These are phyloP conservation scores for Pyrenula aspistea DNA, from an alignment of 495 filamentous ascomycete genomes.

Conservation along the genomic window DNA sequence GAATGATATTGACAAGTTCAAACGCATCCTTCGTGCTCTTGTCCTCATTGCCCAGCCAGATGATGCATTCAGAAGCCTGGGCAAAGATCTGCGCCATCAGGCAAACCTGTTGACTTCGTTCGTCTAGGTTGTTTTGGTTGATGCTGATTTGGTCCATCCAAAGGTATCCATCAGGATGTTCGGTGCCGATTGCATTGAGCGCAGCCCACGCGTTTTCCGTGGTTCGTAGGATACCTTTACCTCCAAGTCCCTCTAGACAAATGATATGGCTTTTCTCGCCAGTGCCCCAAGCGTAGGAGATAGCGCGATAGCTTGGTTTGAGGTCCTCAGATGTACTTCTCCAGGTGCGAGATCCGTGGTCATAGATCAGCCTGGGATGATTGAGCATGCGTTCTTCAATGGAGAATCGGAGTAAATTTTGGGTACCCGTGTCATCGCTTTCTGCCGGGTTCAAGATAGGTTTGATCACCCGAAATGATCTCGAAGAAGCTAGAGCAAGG, in stretches of 20 bases:
- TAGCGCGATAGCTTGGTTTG: background rate
- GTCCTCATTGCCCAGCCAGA: background rate
- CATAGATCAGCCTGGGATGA: too few species aligned
- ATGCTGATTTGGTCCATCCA: background rate
- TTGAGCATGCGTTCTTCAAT: background rate
- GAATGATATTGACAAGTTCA: background rate
- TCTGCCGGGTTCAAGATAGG: background rate
- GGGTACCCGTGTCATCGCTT: background rate
- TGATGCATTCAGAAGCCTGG: background rate
- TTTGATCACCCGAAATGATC: background rate
- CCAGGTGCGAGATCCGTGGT: too few species aligned
- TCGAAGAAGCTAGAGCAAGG: background rate
- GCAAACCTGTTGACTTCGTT: background rate
- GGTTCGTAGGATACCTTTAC: background rate
- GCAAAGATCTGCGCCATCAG: constrained; percentile 1
- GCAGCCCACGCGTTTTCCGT: background rate
- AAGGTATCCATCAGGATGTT: background rate
- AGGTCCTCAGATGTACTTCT: background rate
- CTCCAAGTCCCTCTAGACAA: background rate
- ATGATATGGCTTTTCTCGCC: background rate
- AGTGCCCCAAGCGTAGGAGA: background rate
- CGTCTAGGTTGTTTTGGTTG: background rate
- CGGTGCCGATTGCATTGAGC: background rate
- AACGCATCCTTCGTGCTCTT: background rate
- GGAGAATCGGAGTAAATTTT: background rate